Conservation (phyloP, 2,329 filamentous ascomycete genomes). For the Botrytis medusae region DNA sequence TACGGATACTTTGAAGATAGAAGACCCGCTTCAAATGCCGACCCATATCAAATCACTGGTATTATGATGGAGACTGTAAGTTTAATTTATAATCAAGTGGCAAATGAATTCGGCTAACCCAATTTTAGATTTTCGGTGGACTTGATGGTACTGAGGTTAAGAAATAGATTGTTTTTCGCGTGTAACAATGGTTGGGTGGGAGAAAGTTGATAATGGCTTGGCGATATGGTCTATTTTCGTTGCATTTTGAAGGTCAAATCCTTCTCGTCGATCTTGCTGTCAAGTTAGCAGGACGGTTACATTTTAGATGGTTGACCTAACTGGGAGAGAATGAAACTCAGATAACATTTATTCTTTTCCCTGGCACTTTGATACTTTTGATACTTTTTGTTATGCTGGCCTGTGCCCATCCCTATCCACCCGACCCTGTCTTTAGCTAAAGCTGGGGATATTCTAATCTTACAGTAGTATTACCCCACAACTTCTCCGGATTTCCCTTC, state of each 20-base stretch:
- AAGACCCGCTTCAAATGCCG: constrained; percentile 79
- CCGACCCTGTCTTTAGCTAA: neutral
- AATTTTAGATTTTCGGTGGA: constrained; percentile 36
- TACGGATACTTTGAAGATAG: constrained; percentile 94
- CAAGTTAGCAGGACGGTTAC: neutral
- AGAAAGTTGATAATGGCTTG: constrained; percentile 21
- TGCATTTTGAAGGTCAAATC: constrained; percentile 7
- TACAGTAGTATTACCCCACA: constrained; percentile 12
- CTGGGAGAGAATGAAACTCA: constrained; percentile 5
- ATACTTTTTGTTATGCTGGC: neutral
- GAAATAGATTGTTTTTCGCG: constrained; percentile 16
- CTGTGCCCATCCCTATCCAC: constrained; percentile 10
- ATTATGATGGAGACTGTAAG: constrained; percentile 43
- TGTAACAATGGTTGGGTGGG: constrained; percentile 12
- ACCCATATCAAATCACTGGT: constrained; percentile 70
- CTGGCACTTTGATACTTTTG: neutral
- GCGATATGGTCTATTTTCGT: constrained; percentile 20
- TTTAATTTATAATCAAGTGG: neutral
- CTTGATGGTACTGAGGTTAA: constrained; percentile 32
- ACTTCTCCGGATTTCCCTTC: constrained; percentile 15
- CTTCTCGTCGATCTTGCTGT: constrained; percentile 1
- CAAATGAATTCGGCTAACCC: constrained; percentile 25
- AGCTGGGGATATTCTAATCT: constrained; percentile 12
- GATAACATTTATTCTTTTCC: neutral
- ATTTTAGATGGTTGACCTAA: neutral